These are phyloP conservation scores for Curvularia verruculosa DNA, from an alignment of 2,329 filamentous ascomycete species.

Conservation along the genomic window DNA sequence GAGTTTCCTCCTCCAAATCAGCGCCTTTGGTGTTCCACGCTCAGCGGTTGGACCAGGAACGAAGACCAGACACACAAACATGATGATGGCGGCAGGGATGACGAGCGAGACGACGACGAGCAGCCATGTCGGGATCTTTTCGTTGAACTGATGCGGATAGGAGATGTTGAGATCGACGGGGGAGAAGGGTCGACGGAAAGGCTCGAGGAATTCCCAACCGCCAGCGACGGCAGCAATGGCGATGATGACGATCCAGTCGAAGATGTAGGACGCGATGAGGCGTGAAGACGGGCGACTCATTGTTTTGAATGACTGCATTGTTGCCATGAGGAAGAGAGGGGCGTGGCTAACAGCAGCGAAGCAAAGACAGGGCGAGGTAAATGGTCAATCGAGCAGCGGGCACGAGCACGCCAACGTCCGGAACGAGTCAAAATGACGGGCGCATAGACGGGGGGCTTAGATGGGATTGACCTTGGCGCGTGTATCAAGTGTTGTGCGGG, in stretches of 20 bases:
- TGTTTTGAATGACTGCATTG: constrained; percentile 35
- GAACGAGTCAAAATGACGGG: constrained; percentile 19
- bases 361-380: neutral
- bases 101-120: constrained; percentile 68
- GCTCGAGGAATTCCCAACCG: constrained; percentile 64
- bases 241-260: constrained; percentile 76
- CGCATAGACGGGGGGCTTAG: constrained; percentile 12
- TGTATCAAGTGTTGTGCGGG: neutral
- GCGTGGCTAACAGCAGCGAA: constrained; percentile 9
- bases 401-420: constrained; percentile 2
- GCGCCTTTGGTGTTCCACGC: constrained; percentile 64
- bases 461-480: constrained; percentile 8
- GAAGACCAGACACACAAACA: constrained; percentile 69
- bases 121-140: constrained; percentile 72
- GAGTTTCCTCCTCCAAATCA: constrained; percentile 80
- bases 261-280: constrained; percentile 69
- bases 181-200: constrained; percentile 73
- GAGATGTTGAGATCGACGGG: constrained; percentile 78
- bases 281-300: constrained; percentile 53
- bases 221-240: constrained; percentile 65
- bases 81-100: constrained; percentile 70
- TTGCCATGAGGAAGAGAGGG: constrained; percentile 11
- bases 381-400: neutral
- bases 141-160: constrained; percentile 72
- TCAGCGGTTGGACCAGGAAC: constrained; percentile 75